phyloP scores from a whole-genome alignment of 2,329 filamentous ascomycete species.

The Colletotrichum trifolii region DNA sequence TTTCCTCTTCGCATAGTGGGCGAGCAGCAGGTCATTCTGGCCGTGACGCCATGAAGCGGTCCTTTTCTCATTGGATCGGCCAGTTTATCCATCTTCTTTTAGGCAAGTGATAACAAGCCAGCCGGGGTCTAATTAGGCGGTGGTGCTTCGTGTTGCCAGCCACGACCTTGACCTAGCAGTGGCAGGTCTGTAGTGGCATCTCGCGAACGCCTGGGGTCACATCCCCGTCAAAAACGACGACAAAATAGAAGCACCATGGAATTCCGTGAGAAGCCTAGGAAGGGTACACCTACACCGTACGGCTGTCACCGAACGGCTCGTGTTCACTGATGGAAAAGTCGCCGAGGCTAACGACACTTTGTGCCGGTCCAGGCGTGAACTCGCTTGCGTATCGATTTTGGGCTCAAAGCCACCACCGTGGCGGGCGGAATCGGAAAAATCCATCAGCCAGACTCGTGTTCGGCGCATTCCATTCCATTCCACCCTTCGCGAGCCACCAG shows the following conservation, averaged over 20 bases:
- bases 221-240: too few species aligned
- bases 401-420: not conserved
- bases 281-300: too few species aligned
- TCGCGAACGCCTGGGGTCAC: not conserved
- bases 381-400: not conserved
- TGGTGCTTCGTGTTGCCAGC: conserved; percentile 24
- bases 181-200: not conserved
- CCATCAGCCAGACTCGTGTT: conserved; percentile 10
- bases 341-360: not conserved
- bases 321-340: conserved; percentile 1
- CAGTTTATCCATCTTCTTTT: conserved; percentile 30
- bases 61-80: conserved; percentile 29
- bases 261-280: not conserved
- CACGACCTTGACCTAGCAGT: not conserved
- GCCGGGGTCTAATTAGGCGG: conserved; percentile 15
- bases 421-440: not conserved
- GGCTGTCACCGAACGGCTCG: not conserved
- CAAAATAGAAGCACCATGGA: not conserved
- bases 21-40: not conserved
- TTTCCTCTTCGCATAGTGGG: not conserved
- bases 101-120: conserved; percentile 24
- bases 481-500: conserved; percentile 10
- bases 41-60: not conserved
- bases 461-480: conserved; percentile 2
- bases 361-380: not conserved